Base-by-base conservation (phyloP, 2,329 filamentous ascomycete genomes). In the Talaromyces piceae region DNA sequence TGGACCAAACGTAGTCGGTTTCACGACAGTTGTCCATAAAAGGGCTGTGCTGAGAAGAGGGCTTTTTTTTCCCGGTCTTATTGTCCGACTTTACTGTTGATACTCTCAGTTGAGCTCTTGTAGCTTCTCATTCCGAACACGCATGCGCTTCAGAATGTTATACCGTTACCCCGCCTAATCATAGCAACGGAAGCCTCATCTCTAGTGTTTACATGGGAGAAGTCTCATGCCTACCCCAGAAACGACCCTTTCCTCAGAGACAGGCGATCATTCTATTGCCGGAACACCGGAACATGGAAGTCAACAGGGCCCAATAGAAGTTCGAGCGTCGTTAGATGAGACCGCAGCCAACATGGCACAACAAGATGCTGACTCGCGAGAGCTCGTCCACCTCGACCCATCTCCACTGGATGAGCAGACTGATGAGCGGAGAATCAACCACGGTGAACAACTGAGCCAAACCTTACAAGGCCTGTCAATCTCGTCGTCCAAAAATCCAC, bases 211-310 rank as follows among this genome's bases (percentile, higher is more conserved):
- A 49, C 46, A 47, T 37, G 47, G 39, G 39, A 20, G 22, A 22
- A 53, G 63, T 61, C 63, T 59, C 61, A 69, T 69, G 67, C 66
- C 66, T 61, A 56, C 63, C 47, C 58, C 58, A 57, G 64, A 61
- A 57, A 37, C 33, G 13, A 44, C 55, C 46, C 58, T 58, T 45
- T 54, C 60, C 52, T 56, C 55, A 54, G 57, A 58, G 55, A 52
- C 53, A 53, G 54, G 58, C 52, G 53, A 53, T 16, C 23, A 44
- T 39, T 20, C n/a, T n/a, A 47, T 37, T 33, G 33, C 26, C n/a
- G 20, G 43, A 26, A 11, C 30, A 18, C 16, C n/a, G 20, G 45
- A 41, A 27, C n/a, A 50, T 50, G 48, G 41, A 22, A 30, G 30
- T 18, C 13, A 44, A 33, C 33, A 45, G 16, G 31, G 43, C 9